Evolutionary conservation across 139 green algal genomes (phyloP).

Genomic region (Pleodorina starrii): DNA sequence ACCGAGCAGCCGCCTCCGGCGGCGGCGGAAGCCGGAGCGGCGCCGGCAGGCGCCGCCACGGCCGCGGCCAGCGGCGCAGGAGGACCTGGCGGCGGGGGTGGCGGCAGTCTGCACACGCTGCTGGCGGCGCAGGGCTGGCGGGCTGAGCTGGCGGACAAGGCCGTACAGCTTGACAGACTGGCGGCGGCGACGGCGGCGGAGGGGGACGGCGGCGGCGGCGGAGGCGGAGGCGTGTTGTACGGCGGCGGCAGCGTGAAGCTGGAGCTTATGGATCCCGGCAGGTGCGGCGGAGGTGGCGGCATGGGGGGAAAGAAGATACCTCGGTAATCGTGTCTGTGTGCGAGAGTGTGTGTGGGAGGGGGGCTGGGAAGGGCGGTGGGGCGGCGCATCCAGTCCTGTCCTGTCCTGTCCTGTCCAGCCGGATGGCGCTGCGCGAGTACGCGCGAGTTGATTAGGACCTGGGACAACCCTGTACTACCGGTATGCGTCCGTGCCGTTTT

Average conservation of each 20-base stretch:
- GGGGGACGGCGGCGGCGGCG: not conserved
- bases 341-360: no score
- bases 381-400: no score
- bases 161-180: not conserved
- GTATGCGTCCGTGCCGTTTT: no score
- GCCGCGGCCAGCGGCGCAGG: no score
- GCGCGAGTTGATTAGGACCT: no score
- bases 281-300: no score
- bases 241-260: slow-evolving; percentile 29
- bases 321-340: no score
- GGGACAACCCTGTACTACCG: no score
- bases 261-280: slow-evolving; percentile 68
- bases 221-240: not conserved
- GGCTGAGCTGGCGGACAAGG: not conserved
- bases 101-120: not conserved
- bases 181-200: not conserved
- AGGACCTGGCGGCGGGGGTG: not conserved
- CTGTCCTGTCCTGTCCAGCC: no score
- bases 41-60: not conserved
- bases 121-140: slow-evolving; percentile 9
- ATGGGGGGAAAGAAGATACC: no score
- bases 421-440: no score
- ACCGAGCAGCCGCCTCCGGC: not conserved
- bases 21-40: not conserved
- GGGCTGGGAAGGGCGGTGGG: no score